Percentiles rank a stretch among this genome's conserved stretches.
Conservation (phyloP, 1,284 basidiomycete genomes). For the Hemileia vastatrix region DNA sequence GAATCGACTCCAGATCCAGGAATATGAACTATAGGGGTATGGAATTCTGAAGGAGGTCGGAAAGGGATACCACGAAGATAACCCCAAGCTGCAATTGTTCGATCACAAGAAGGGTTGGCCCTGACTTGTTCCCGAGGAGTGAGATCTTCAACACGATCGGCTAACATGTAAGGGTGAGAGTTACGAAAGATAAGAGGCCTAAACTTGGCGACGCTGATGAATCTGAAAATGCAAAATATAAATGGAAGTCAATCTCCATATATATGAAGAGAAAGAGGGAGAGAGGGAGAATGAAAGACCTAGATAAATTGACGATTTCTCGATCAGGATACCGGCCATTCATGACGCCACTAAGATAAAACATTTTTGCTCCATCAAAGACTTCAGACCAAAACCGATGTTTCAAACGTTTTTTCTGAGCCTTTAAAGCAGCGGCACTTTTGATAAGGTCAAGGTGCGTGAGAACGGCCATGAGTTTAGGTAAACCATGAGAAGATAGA, state of each 20-base stretch:
- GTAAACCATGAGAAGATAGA: constrained; percentile 92
- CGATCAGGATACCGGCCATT: constrained; percentile 97
- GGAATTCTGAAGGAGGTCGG: constrained; percentile 49
- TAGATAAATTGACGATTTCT: constrained; percentile 88
- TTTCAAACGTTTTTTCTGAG: constrained; percentile 90
- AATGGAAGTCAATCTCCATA: background rate
- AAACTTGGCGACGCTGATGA: constrained; percentile 98
- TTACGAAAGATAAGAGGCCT: constrained; percentile 94
- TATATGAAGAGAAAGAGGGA: background rate
- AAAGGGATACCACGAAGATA: constrained; percentile 88
- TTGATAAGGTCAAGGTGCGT: constrained; percentile 96
- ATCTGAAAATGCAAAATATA: constrained; percentile 44
- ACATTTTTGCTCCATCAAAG: constrained; percentile 95
- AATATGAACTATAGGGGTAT: constrained; percentile 76
- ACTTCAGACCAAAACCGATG: constrained; percentile 99
- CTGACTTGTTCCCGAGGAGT: constrained; percentile 78
- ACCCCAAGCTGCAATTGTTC: constrained; percentile 85
- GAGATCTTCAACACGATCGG: constrained; percentile 88
- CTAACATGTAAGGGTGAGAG: constrained; percentile 87
- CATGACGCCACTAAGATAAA: constrained; percentile 93
- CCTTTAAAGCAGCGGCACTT: constrained; percentile 73
- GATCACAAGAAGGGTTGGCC: constrained; percentile 74
- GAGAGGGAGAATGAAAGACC: constrained; percentile 40
- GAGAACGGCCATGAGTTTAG: constrained; percentile 93
- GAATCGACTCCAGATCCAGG: constrained; percentile 76